A percentile compares a stretch with the other conserved stretches of the same genome.
Conservation (phyloP, 2,329 filamentous ascomycete species). For the Myriosclerotinia curreyana region DNA sequence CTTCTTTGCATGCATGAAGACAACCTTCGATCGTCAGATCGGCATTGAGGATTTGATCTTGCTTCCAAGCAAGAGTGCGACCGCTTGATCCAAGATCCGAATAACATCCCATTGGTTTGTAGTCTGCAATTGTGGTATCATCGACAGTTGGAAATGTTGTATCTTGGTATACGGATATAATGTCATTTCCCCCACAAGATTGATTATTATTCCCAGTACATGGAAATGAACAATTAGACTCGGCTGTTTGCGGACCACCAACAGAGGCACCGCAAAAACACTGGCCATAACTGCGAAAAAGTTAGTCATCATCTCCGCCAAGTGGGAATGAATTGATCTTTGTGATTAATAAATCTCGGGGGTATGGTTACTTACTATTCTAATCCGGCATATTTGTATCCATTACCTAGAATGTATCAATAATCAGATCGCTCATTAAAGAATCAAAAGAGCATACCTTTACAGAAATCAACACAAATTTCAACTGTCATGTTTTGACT, state of each 20-base stretch:
- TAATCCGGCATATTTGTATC: conserved; percentile 40
- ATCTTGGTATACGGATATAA: conserved; percentile 40
- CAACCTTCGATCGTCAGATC: conserved; percentile 41
- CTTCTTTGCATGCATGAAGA: conserved; percentile 41
- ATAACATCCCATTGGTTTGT: conserved; percentile 43
- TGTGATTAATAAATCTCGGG: background rate
- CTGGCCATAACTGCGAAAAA: conserved; percentile 29
- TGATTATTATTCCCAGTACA: conserved; percentile 33
- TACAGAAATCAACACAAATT: conserved; percentile 41
- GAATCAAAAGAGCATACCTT: conserved; percentile 30
- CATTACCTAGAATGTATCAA: conserved; percentile 33
- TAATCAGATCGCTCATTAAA: background rate
- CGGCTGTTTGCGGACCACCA: conserved; percentile 33
- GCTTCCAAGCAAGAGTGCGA: conserved; percentile 37
- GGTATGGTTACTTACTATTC: conserved; percentile 34
- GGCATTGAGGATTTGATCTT: conserved; percentile 36
- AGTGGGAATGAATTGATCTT: background rate
- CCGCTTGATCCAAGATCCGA: conserved; percentile 39
- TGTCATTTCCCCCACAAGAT: conserved; percentile 33
- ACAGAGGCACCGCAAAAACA: conserved; percentile 41
- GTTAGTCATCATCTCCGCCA: background rate
- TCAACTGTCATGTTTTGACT: conserved; percentile 40
- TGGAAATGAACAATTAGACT: conserved; percentile 33
- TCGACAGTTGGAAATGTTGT: conserved; percentile 38
- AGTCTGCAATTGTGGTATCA: conserved; percentile 36